These are phyloP conservation scores for Rehmannia glutinosa DNA, from an alignment of 257 asterid species.

Conservation along the genomic window DNA sequence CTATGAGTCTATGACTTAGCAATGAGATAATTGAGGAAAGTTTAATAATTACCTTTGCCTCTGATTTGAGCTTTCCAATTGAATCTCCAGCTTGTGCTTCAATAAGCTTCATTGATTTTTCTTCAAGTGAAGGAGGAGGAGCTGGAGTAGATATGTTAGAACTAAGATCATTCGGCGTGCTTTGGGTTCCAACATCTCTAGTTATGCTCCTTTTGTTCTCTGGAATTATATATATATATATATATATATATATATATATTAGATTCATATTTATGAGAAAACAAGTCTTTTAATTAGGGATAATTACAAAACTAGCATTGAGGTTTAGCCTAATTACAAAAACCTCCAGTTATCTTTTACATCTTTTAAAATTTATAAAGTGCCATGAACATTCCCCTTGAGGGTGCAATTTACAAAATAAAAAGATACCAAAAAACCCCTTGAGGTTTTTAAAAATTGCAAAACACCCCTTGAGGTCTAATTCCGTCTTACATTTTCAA, in stretches of 20 bases:
- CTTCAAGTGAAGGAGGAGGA: constrained; percentile 59
- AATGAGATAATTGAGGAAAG: background rate
- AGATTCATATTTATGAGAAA: background rate
- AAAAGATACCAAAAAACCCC: no score
- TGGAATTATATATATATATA: background rate
- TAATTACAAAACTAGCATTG: background rate
- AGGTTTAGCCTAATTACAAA: background rate
- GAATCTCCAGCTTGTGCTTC: constrained; percentile 23
- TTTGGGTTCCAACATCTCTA: constrained; percentile 74
- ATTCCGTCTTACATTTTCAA: no score
- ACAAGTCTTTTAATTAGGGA: no score
- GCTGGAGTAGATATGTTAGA: constrained; percentile 42
- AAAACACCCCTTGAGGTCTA: no score
- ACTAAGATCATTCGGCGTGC: constrained; percentile 28
- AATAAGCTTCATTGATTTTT: constrained; percentile 37
- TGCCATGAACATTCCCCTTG: no score
- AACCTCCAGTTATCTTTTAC: background rate
- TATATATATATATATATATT: no score
- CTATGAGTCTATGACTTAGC: background rate
- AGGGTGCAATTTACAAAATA: background rate
- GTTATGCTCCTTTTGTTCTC: constrained; percentile 48
- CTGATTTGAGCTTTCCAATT: constrained; percentile 29
- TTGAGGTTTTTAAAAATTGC: no score
- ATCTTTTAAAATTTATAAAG: background rate
- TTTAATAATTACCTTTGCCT: constrained; percentile 37